Percentiles rank a stretch among this genome's conserved stretches.
These are phyloP conservation scores for Staphylotrichum tortipilum DNA, from an alignment of 495 filamentous ascomycete species.

Conservation along the genomic window DNA sequence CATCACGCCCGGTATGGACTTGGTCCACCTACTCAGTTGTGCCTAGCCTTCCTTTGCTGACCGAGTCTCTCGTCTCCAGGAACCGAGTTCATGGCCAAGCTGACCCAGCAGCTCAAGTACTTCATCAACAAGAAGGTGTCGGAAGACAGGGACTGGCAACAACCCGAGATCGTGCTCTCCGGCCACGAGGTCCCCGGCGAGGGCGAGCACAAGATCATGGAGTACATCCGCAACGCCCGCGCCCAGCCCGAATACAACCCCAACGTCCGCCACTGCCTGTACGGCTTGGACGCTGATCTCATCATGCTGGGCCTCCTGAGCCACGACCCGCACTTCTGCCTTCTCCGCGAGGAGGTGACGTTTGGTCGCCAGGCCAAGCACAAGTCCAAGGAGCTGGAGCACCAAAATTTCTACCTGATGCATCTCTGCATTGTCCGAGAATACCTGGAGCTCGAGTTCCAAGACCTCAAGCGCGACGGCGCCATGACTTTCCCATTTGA, in stretches of 20 bases:
- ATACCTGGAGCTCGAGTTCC: conserved; percentile 94
- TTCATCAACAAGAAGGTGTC: conserved; percentile 98
- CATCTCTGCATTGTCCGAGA: conserved; percentile 96
- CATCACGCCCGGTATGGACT: conserved; percentile 69
- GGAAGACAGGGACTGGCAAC: conserved; percentile 95
- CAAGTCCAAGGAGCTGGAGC: conserved; percentile 92
- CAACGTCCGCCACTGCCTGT: conserved; percentile 95
- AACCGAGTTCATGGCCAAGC: conserved; percentile 95
- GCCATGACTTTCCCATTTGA: conserved; percentile 73
- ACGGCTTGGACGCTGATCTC: conserved; percentile 93
- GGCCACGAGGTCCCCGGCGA: conserved; percentile 99
- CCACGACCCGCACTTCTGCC: conserved; percentile 96
- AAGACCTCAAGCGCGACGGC: conserved; percentile 75
- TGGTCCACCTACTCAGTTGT: neutral
- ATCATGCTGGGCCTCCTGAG: conserved; percentile 97
- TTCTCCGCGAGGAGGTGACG: conserved; percentile 94
- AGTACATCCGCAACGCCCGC: conserved; percentile 95
- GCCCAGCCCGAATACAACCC: conserved; percentile 87
- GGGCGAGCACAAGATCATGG: conserved; percentile 99
- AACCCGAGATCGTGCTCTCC: conserved; percentile 88
- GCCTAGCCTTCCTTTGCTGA: conserved; percentile 5
- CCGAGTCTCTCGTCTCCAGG: neutral
- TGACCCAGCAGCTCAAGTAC: conserved; percentile 90
- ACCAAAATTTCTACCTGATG: conserved; percentile 97
- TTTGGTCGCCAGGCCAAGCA: conserved; percentile 79